Percentiles rank a stretch among this genome's conserved stretches.
phyloP scores from a whole-genome alignment of 169 alveolate species.

The Eimeria maxima region DNA sequence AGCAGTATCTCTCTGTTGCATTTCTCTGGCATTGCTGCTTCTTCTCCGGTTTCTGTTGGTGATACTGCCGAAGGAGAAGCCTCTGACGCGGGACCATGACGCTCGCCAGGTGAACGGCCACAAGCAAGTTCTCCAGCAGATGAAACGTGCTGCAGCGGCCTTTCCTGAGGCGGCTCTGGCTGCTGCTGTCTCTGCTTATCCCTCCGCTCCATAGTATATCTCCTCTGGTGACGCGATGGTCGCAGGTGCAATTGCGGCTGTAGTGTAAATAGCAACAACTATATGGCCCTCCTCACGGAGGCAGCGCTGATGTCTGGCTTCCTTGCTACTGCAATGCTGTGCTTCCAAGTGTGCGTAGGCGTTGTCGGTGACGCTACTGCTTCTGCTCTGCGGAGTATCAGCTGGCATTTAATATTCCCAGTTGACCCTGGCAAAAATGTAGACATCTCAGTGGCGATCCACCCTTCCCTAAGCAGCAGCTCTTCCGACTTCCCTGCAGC shows the following conservation, averaged over 20 bases:
- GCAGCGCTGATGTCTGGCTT: background rate
- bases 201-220: background rate
- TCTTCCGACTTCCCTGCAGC: background rate
- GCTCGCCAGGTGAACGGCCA: background rate
- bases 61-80: background rate
- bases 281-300: background rate
- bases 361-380: background rate
- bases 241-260: background rate
- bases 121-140: background rate
- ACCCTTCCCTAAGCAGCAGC: conserved; percentile 2
- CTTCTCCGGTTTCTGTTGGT: background rate
- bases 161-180: background rate
- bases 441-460: background rate
- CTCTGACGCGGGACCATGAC: background rate
- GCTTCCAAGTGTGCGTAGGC: background rate
- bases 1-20: conserved; percentile 24
- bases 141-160: background rate
- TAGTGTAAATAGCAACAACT: background rate
- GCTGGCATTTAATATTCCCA: background rate
- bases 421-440: background rate
- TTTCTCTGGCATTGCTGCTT: background rate
- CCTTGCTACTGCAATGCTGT: background rate
- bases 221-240: background rate
- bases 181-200: background rate
- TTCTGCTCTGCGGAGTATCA: background rate